These are phyloP conservation scores for Scenedesmus sp. DNA, from an alignment of 163 green algal genomes.

Conservation along the genomic window DNA sequence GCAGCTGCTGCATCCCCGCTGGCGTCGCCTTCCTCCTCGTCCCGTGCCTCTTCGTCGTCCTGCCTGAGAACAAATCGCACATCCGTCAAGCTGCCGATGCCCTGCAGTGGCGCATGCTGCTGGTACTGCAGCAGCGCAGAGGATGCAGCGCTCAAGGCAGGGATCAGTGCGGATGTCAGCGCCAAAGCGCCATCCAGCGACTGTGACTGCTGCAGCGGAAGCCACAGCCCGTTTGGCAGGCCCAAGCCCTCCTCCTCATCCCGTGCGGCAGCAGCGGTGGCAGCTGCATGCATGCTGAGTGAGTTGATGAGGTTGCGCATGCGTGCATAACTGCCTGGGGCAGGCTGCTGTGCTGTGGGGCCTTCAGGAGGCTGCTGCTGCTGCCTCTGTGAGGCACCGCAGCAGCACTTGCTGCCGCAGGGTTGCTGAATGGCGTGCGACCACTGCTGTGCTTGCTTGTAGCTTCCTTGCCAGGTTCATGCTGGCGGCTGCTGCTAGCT, in stretches of 20 bases:
- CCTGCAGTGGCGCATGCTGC: background rate
- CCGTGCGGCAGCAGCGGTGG: conserved; percentile 5
- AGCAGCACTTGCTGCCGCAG: background rate
- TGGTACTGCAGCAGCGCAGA: background rate
- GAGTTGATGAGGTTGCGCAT: background rate
- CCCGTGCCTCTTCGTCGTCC: background rate
- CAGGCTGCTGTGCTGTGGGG: background rate
- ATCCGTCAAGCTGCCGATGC: conserved; percentile 17
- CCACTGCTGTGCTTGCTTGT: background rate
- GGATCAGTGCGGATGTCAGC: background rate
- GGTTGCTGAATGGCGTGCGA: background rate
- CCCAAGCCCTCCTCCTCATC: conserved; percentile 37
- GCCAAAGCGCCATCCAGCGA: background rate
- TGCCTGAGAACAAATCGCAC: background rate
- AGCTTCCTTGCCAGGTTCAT: background rate
- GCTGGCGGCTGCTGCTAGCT: background rate
- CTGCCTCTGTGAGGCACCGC: background rate
- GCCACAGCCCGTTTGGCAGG: conserved; percentile 43
- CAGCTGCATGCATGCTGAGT: conserved; percentile 24
- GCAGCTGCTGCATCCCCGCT: background rate
- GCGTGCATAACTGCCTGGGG: background rate
- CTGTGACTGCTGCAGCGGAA: conserved; percentile 33
- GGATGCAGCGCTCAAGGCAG: background rate
- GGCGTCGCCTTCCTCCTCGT: background rate
- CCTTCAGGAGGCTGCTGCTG: background rate